Conservation (phyloP, 148 eudicot species). For the Talinum fruticosum region DNA sequence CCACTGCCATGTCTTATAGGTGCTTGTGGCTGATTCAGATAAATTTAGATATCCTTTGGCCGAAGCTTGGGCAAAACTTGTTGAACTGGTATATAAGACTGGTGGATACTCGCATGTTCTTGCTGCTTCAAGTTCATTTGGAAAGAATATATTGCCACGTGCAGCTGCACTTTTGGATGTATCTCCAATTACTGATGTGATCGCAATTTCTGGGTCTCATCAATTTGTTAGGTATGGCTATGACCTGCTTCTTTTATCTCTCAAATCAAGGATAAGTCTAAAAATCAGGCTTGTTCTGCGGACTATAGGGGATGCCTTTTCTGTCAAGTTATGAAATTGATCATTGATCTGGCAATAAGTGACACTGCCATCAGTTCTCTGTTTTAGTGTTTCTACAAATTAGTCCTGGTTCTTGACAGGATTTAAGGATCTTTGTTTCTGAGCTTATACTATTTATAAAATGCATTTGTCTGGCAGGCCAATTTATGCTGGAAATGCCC, state of each 20-base stretch:
- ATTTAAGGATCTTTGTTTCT: neutral
- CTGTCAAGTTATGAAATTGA: neutral
- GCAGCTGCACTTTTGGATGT: slow-evolving; percentile 93
- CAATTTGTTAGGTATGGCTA: slow-evolving; percentile 71
- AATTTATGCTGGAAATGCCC: slow-evolving; percentile 97
- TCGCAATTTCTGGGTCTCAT: slow-evolving; percentile 51
- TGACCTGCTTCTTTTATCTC: neutral
- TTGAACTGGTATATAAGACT: slow-evolving; percentile 63
- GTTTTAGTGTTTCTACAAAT: slow-evolving; percentile 1
- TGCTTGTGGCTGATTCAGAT: slow-evolving; percentile 89
- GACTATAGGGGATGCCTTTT: neutral
- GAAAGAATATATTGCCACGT: slow-evolving; percentile 87
- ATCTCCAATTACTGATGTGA: slow-evolving; percentile 89
- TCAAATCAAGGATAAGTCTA: neutral
- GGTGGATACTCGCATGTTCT: slow-evolving; percentile 72
- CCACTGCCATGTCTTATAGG: slow-evolving; percentile 38
- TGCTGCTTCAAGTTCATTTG: slow-evolving; percentile 83
- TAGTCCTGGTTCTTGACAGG: neutral
- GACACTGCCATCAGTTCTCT: neutral
- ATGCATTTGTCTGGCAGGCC: slow-evolving; percentile 57
- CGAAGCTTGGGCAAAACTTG: slow-evolving; percentile 87
- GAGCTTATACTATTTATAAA: neutral
- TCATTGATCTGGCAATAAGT: neutral
- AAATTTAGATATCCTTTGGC: slow-evolving; percentile 68
- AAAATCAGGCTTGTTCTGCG: neutral